phyloP scores from a whole-genome alignment of 2,329 filamentous ascomycete species.

The Sporothrix globosa region DNA sequence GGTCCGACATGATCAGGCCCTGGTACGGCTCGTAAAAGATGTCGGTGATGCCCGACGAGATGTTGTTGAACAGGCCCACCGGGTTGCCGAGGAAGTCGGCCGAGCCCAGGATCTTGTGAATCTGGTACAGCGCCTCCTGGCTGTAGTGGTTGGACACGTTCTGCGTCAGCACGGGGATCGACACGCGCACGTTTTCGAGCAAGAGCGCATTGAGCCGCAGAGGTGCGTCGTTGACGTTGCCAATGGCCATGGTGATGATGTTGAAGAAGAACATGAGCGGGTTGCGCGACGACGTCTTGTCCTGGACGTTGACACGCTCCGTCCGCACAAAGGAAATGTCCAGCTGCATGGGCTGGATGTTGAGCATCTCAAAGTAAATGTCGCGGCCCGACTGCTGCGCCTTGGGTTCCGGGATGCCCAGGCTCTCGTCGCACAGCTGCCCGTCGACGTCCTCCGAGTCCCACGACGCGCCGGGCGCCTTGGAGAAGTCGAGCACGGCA shows the following conservation, averaged over 20 bases:
- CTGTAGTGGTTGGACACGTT: slow-evolving; percentile 95
- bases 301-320: slow-evolving; percentile 93
- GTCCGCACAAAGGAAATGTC: slow-evolving; percentile 97
- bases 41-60: slow-evolving; percentile 94
- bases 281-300: slow-evolving; percentile 86
- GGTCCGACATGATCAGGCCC: slow-evolving; percentile 89
- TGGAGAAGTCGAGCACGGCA: slow-evolving; percentile 90
- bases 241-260: slow-evolving; percentile 98
- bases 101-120: slow-evolving; percentile 95
- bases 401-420: slow-evolving; percentile 91
- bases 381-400: slow-evolving; percentile 84
- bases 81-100: slow-evolving; percentile 98
- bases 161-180: slow-evolving; percentile 77
- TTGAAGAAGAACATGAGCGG: slow-evolving; percentile 99
- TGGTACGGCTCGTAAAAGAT: slow-evolving; percentile 99
- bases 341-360: slow-evolving; percentile 97
- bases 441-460: slow-evolving; percentile 75
- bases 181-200: slow-evolving; percentile 92
- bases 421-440: slow-evolving; percentile 81
- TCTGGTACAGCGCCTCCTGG: slow-evolving; percentile 91
- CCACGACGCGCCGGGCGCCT: slow-evolving; percentile 89
- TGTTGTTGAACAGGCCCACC: slow-evolving; percentile 96
- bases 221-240: slow-evolving; percentile 97
- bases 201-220: slow-evolving; percentile 91
- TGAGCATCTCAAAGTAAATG: slow-evolving; percentile 96